phyloP scores from a whole-genome alignment of 305 asterid species.

The Stenogyne calaminthoides region DNA sequence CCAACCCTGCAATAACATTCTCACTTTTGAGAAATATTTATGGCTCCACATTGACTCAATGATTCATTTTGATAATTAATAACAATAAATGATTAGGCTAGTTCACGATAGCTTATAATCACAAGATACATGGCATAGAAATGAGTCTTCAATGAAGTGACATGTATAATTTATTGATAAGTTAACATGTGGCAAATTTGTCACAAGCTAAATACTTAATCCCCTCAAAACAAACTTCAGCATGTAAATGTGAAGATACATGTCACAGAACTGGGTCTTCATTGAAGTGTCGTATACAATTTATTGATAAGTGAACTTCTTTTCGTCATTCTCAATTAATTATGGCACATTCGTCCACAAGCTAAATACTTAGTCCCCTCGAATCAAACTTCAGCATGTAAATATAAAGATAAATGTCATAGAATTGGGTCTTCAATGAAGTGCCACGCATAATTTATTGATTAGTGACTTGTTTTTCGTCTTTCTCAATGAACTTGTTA shows the following conservation, averaged over 20 bases:
- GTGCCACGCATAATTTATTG: neutral
- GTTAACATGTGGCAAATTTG: conserved; percentile 11
- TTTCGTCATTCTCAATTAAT: neutral
- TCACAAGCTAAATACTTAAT: neutral
- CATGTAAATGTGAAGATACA: conserved; percentile 23
- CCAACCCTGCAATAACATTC: conserved; percentile 75
- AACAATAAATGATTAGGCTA: conserved; percentile 7
- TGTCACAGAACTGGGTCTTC: conserved; percentile 16
- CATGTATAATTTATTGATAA: conserved; percentile 7
- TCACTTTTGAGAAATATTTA: conserved; percentile 48
- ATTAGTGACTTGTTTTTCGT: neutral
- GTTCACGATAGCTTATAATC: conserved; percentile 5
- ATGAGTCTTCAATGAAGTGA: conserved; percentile 16
- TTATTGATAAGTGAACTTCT: conserved; percentile 1
- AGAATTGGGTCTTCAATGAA: conserved; percentile 15
- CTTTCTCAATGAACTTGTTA: conserved; percentile 6
- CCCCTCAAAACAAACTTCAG: conserved; percentile 28
- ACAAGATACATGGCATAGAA: neutral
- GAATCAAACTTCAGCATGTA: conserved; percentile 28
- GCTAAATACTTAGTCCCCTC: conserved; percentile 6
- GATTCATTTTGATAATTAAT: neutral
- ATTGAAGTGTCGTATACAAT: neutral
- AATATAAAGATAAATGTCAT: conserved; percentile 24
- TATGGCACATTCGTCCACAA: conserved; percentile 1
- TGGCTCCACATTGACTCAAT: conserved; percentile 32